phyloP scores from a whole-genome alignment of 345 rosid genomes.

The Hypericum androsaemum region DNA sequence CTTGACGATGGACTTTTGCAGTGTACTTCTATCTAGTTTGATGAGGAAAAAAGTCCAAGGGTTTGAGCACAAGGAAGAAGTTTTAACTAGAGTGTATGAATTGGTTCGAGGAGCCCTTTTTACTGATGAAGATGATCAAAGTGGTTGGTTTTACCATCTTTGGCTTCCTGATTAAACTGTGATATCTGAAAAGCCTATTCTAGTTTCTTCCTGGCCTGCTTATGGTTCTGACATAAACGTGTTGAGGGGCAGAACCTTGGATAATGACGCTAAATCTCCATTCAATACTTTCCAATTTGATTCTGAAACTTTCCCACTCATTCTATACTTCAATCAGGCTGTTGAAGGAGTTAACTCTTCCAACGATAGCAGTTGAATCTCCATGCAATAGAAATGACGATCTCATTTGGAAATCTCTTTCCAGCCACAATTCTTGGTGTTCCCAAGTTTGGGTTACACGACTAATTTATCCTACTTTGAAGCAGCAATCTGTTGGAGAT shows the following conservation, averaged over 20 bases:
- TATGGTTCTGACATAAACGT: slow-evolving; percentile 43
- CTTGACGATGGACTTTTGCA: slow-evolving; percentile 23
- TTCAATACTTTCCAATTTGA: slow-evolving; percentile 23
- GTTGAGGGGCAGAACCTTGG: slow-evolving; percentile 25
- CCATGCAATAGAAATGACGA: slow-evolving; percentile 23
- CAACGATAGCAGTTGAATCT: slow-evolving; percentile 37
- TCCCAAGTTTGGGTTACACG: slow-evolving; percentile 62
- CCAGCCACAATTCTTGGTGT: slow-evolving; percentile 22
- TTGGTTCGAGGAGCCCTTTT: slow-evolving; percentile 66
- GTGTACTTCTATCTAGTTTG: slow-evolving; percentile 64
- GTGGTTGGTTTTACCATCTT: slow-evolving; percentile 96
- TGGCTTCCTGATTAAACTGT: slow-evolving; percentile 92
- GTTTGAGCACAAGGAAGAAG: slow-evolving; percentile 36
- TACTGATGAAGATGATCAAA: slow-evolving; percentile 85
- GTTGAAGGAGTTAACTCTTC: slow-evolving; percentile 65
- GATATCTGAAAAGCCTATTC: slow-evolving; percentile 47
- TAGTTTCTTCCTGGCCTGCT: slow-evolving; percentile 76
- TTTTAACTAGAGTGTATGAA: slow-evolving; percentile 57
- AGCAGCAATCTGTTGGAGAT: slow-evolving; percentile 20
- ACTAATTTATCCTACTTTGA: slow-evolving; percentile 24
- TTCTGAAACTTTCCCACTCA: slow-evolving; percentile 46
- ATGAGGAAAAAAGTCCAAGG: slow-evolving; percentile 45
- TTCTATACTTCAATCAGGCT: slow-evolving; percentile 68
- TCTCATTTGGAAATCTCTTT: slow-evolving; percentile 59
- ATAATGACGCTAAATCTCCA: slow-evolving; percentile 21